Conservation (phyloP, 2,329 filamentous ascomycete species). For the Clarireedia hainanense region DNA sequence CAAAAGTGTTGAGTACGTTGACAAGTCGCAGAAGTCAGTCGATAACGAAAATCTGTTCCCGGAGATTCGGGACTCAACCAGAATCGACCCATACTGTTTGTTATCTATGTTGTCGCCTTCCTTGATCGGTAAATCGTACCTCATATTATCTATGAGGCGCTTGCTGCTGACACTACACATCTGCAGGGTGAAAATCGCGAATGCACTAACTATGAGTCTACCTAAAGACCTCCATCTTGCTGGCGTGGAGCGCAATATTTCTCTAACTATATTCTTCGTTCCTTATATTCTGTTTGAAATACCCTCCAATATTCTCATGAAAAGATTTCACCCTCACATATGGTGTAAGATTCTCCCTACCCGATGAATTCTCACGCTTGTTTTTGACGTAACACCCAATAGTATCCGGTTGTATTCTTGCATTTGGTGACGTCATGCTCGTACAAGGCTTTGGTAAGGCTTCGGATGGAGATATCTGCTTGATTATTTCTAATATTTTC, state of each 20-base stretch:
- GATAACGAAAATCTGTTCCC: too few relatives aligned
- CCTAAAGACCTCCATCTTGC: not conserved
- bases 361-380: not conserved
- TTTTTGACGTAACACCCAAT: not conserved
- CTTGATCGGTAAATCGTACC: not conserved
- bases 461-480: too few relatives aligned
- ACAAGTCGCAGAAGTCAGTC: too few relatives aligned
- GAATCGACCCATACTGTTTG: not conserved
- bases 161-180: not conserved
- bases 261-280: conserved; percentile 68
- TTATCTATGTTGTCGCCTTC: conserved; percentile 1
- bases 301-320: conserved; percentile 62
- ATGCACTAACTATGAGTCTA: not conserved
- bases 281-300: conserved; percentile 66
- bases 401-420: conserved; percentile 2
- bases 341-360: not conserved
- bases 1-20: too few relatives aligned
- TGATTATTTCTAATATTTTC: not conserved
- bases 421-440: not conserved
- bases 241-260: not conserved
- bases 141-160: too few relatives aligned
- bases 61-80: too few relatives aligned
- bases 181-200: not conserved
- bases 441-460: not conserved
- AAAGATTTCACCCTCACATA: conserved; percentile 48